A percentile compares a stretch with the other conserved stretches of the same genome.
These are phyloP conservation scores for Gaeumannomyces tritici DNA, from an alignment of 2,329 filamentous ascomycete species.

Conservation along the genomic window DNA sequence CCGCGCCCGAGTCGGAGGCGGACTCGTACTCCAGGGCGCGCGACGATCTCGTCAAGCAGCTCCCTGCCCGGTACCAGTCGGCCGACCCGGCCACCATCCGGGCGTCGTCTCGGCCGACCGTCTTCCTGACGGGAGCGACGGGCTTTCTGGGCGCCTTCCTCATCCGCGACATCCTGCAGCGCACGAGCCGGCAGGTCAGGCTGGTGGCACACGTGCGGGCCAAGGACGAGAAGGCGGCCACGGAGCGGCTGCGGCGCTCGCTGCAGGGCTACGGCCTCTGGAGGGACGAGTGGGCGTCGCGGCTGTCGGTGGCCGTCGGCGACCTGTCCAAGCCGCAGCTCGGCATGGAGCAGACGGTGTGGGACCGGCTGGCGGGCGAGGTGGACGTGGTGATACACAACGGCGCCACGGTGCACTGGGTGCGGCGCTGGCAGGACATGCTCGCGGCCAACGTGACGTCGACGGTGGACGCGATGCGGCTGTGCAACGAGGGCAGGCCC, in stretches of 20 bases:
- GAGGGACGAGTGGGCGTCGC: conserved; percentile 55
- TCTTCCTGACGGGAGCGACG: conserved; percentile 82
- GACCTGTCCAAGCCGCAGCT: conserved; percentile 65
- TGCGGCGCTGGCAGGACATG: conserved; percentile 65
- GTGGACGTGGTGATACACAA: conserved; percentile 76
- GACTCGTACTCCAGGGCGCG: conserved; percentile 36
- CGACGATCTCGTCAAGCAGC: conserved; percentile 37
- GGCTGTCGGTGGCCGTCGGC: conserved; percentile 61
- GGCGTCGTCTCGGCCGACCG: conserved; percentile 33
- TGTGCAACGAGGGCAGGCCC: conserved; percentile 67
- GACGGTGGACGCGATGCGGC: conserved; percentile 64
- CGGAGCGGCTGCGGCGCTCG: conserved; percentile 56
- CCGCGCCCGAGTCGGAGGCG: conserved; percentile 21
- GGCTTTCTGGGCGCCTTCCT: conserved; percentile 83
- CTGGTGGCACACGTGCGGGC: conserved; percentile 71
- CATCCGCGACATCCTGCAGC: conserved; percentile 61
- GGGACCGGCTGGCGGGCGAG: conserved; percentile 53
- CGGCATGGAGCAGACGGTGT: conserved; percentile 57
- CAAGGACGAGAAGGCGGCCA: conserved; percentile 47
- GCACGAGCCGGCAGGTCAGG: conserved; percentile 42
- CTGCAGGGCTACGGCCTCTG: conserved; percentile 74
- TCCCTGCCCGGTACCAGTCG: conserved; percentile 28
- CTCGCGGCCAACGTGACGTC: conserved; percentile 69
- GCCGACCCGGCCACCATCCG: conserved; percentile 16
- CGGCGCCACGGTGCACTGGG: conserved; percentile 74